Conservation (phyloP, 495 filamentous ascomycete genomes). For the Penicillium pancosmium region DNA sequence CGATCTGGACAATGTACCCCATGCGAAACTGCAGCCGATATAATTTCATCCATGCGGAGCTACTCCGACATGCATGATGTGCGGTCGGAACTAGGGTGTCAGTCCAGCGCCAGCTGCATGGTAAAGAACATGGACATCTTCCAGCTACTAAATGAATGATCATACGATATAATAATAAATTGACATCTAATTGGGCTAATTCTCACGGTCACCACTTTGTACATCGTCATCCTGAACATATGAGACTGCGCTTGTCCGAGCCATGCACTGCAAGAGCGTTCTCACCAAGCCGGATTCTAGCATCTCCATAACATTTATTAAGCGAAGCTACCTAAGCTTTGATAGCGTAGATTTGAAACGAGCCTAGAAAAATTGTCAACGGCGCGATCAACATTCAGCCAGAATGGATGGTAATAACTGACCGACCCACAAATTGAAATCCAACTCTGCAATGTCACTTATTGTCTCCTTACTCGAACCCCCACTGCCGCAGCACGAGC, state of each 20-base stretch:
- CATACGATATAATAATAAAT: conserved; percentile 10
- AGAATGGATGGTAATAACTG: conserved; percentile 13
- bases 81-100: conserved; percentile 46
- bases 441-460: conserved; percentile 9
- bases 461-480: background rate
- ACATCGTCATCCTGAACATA: conserved; percentile 13
- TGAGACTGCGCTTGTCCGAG: conserved; percentile 12
- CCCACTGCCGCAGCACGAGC: conserved; percentile 14
- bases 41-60: conserved; percentile 30
- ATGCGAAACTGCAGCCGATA: conserved; percentile 33
- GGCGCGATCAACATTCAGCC: conserved; percentile 4
- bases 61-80: conserved; percentile 37
- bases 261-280: conserved; percentile 12
- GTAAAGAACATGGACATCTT: conserved; percentile 47
- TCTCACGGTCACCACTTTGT: conserved; percentile 9
- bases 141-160: conserved; percentile 38
- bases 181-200: conserved; percentile 10
- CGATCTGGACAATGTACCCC: conserved; percentile 19
- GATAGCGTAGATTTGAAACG: conserved; percentile 10
- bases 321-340: conserved; percentile 8
- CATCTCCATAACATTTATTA: conserved; percentile 11
- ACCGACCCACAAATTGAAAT: conserved; percentile 27
- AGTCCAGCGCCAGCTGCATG: conserved; percentile 34
- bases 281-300: conserved; percentile 10
- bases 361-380: conserved; percentile 7